phyloP scores from a whole-genome alignment of 2,329 filamentous ascomycete species.

The Botryotinia globosa region DNA sequence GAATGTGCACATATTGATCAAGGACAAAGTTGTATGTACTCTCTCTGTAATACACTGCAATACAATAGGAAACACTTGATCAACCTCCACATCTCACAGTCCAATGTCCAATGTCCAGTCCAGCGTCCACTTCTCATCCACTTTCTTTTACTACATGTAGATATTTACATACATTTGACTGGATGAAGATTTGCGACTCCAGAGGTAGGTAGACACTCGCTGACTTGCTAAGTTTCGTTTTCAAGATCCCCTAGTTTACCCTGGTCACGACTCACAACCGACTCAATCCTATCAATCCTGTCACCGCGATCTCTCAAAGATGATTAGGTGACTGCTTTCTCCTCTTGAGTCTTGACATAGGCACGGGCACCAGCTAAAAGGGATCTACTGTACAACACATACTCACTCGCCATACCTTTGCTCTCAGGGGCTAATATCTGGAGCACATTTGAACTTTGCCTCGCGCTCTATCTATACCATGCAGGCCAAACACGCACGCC shows the following conservation, averaged over 20 bases:
- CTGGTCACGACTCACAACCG: neutral
- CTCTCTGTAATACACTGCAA: neutral
- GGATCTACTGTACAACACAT: conserved; percentile 6
- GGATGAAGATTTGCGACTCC: neutral
- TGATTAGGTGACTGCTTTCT: neutral
- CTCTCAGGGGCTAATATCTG: neutral
- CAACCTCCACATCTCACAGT: conserved; percentile 9
- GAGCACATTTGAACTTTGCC: neutral
- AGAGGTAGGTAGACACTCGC: neutral
- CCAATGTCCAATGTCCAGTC: neutral
- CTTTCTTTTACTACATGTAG: neutral
- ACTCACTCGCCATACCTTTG: neutral
- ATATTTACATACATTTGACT: neutral
- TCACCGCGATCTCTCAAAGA: conserved; percentile 10
- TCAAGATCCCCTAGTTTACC: neutral
- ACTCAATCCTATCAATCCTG: conserved; percentile 13
- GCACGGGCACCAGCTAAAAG: conserved; percentile 3
- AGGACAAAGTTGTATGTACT: neutral
- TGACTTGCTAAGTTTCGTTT: neutral
- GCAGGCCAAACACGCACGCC: neutral
- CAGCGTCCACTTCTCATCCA: conserved; percentile 1
- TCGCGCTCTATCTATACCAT: neutral
- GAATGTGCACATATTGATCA: neutral
- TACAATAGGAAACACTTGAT: no score
- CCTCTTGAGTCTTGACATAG: no score